Percentiles rank a stretch among this genome's conserved stretches.
Evolutionary conservation across 306 rosid species (phyloP).

Genomic region (Hippophae tibetana): DNA sequence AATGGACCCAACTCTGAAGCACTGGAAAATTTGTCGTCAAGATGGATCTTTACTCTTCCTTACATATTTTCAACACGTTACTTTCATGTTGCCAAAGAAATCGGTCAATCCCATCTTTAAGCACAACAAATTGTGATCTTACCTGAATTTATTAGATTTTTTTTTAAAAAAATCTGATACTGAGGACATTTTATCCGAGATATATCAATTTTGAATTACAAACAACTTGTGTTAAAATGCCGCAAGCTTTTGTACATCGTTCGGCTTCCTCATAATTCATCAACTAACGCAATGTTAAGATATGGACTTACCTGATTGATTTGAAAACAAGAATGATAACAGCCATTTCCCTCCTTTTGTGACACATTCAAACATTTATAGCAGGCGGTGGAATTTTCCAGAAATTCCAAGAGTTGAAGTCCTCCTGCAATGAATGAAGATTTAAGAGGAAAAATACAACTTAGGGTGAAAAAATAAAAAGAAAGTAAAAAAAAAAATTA

Average conservation of each 20-base stretch:
- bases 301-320: conserved; percentile 29
- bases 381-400: conserved; percentile 66
- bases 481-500: not conserved
- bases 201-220: no score
- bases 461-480: no score
- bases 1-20: not conserved
- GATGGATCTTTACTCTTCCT: conserved; percentile 14
- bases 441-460: not conserved
- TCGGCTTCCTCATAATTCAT: no score
- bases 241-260: not conserved
- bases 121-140: no score
- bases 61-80: conserved; percentile 17
- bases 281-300: conserved; percentile 2
- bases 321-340: conserved; percentile 19
- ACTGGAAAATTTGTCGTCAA: not conserved
- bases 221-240: not conserved
- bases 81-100: conserved; percentile 20
- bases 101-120: conserved; percentile 1
- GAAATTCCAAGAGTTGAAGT: conserved; percentile 86
- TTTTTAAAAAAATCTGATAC: no score
- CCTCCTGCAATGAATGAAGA: conserved; percentile 52
- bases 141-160: no score
- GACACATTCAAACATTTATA: conserved; percentile 32
- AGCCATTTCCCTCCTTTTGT: conserved; percentile 16
- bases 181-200: no score